phyloP scores from a whole-genome alignment of 169 alveolate genomes.

The Ichthyophthirius multifiliis region DNA sequence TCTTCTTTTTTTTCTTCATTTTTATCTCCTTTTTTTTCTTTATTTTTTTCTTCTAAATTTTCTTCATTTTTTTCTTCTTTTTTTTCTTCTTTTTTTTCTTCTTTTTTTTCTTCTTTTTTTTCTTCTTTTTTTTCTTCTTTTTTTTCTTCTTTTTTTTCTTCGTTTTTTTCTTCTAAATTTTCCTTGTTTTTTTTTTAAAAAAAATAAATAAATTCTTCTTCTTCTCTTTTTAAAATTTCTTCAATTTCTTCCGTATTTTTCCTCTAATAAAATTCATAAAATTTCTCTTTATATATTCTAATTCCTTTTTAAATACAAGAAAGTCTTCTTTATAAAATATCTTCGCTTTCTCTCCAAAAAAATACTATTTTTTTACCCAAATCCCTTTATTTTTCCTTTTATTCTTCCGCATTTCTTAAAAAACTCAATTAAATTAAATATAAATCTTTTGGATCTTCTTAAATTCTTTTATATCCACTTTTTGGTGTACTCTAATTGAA shows the following conservation, averaged over 20 bases:
- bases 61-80: background rate
- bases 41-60: background rate
- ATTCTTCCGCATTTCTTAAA: background rate
- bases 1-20: background rate
- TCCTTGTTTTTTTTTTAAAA: background rate
- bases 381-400: background rate
- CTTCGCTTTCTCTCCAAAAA: background rate
- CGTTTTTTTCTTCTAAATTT: background rate
- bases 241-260: background rate
- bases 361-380: background rate
- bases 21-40: background rate
- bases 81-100: background rate
- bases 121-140: background rate
- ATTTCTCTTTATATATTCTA: background rate
- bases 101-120: background rate
- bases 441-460: background rate
- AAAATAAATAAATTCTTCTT: too few relatives aligned
- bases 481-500: background rate
- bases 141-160: background rate
- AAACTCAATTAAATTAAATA: background rate
- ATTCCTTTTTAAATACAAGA: background rate
- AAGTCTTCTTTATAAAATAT: background rate
- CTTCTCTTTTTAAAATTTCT: background rate
- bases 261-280: background rate
- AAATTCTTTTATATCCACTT: background rate